Conservation (phyloP, 2,329 filamentous ascomycete genomes). For the Torrubiella hemipterigena region DNA sequence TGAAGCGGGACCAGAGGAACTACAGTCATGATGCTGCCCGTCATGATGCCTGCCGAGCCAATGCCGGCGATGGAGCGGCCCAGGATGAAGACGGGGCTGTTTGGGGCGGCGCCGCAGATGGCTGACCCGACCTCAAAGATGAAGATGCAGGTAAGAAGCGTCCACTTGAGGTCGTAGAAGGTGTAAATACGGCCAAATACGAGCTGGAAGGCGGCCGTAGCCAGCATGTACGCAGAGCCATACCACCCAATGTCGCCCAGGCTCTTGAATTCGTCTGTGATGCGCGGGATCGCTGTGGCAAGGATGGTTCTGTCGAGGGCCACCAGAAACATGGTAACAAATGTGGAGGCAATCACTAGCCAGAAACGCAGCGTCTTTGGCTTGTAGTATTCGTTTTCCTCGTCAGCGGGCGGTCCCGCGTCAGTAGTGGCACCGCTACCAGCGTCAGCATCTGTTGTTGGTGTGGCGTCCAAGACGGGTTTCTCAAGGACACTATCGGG, state of each 20-base stretch:
- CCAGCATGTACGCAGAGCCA: slow-evolving; percentile 46
- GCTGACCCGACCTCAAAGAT: slow-evolving; percentile 43
- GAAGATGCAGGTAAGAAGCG: slow-evolving; percentile 33
- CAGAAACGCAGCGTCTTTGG: slow-evolving; percentile 43
- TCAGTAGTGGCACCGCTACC: background rate
- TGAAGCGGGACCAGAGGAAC: slow-evolving; percentile 47
- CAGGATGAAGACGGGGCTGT: slow-evolving; percentile 39
- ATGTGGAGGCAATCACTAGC: slow-evolving; percentile 40
- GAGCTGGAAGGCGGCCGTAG: slow-evolving; percentile 40
- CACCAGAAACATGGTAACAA: slow-evolving; percentile 43
- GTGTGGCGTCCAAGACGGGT: no score
- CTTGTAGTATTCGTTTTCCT: slow-evolving; percentile 31
- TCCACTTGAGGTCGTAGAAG: slow-evolving; percentile 37
- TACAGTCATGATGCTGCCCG: slow-evolving; percentile 43
- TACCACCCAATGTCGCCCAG: slow-evolving; percentile 50
- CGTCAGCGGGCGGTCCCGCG: slow-evolving; percentile 7
- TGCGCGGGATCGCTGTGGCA: slow-evolving; percentile 31
- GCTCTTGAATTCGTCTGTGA: slow-evolving; percentile 39
- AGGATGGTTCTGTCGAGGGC: slow-evolving; percentile 44
- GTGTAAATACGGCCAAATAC: slow-evolving; percentile 42
- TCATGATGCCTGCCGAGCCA: slow-evolving; percentile 45
- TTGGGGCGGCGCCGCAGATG: slow-evolving; percentile 42
- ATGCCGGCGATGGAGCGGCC: slow-evolving; percentile 45
- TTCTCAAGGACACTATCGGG: no score
- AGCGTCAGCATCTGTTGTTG: background rate